phyloP scores from a whole-genome alignment of 2,329 filamentous ascomycete species.

The Ploettnerulaceae sp. region DNA sequence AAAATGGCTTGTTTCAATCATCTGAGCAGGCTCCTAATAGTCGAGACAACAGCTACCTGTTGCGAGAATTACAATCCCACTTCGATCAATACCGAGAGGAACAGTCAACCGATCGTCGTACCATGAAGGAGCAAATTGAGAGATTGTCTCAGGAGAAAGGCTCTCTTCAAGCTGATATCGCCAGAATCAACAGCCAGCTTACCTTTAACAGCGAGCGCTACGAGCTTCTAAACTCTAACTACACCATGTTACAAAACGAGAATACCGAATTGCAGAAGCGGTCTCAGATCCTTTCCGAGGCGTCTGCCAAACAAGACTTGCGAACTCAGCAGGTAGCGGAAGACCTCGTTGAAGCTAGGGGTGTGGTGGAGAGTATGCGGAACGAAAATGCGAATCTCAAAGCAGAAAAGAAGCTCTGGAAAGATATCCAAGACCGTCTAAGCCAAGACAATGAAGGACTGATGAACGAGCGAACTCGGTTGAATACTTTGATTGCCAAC shows the following conservation, averaged over 20 bases:
- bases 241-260: slow-evolving; percentile 74
- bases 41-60: slow-evolving; percentile 69
- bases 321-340: slow-evolving; percentile 88
- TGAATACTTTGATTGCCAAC: slow-evolving; percentile 77
- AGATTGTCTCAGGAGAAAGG: slow-evolving; percentile 77
- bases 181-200: slow-evolving; percentile 74
- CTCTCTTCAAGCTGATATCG: slow-evolving; percentile 74
- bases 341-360: slow-evolving; percentile 82
- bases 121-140: slow-evolving; percentile 80
- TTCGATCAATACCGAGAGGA: slow-evolving; percentile 89
- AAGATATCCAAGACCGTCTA: slow-evolving; percentile 83
- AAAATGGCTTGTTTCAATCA: slow-evolving; percentile 51
- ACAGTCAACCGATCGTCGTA: slow-evolving; percentile 71
- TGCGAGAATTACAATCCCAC: slow-evolving; percentile 83
- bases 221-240: slow-evolving; percentile 86
- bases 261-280: slow-evolving; percentile 84
- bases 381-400: slow-evolving; percentile 91
- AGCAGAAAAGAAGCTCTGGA: slow-evolving; percentile 91
- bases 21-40: slow-evolving; percentile 51
- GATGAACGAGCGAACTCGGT: slow-evolving; percentile 74
- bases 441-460: slow-evolving; percentile 83
- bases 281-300: slow-evolving; percentile 70
- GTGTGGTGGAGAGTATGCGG: slow-evolving; percentile 77
- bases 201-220: slow-evolving; percentile 78
- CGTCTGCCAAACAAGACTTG: slow-evolving; percentile 83